Conservation (phyloP, 306 rosid species). For the Castanea mollissima region DNA sequence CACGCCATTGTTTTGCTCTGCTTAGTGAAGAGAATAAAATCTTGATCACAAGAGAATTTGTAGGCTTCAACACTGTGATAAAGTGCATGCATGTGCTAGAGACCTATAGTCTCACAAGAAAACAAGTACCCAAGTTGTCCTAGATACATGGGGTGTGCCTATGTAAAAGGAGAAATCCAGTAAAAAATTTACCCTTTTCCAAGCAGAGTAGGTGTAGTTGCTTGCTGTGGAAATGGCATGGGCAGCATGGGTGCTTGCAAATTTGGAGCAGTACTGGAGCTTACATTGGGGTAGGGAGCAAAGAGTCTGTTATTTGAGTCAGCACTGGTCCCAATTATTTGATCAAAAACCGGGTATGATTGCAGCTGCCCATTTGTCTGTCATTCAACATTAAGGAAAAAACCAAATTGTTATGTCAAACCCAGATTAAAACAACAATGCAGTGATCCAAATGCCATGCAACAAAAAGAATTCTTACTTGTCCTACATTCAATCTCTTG, state of each 20-base stretch:
- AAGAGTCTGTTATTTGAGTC: slow-evolving; percentile 50
- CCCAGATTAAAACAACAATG: neutral
- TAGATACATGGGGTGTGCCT: neutral
- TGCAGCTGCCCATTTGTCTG: slow-evolving; percentile 64
- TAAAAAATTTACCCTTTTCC: slow-evolving; percentile 76
- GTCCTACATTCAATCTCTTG: slow-evolving; percentile 86
- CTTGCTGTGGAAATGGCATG: slow-evolving; percentile 53
- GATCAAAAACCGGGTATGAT: slow-evolving; percentile 49
- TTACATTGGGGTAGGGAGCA: slow-evolving; percentile 40
- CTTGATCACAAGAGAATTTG: neutral
- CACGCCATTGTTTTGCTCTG: slow-evolving; percentile 98
- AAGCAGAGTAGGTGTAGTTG: slow-evolving; percentile 54
- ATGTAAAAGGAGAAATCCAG: slow-evolving; percentile 17
- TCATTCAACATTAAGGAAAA: slow-evolving; percentile 12
- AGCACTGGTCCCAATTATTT: slow-evolving; percentile 41
- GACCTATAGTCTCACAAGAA: slow-evolving; percentile 12
- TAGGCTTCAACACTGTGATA: neutral
- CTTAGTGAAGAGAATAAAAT: slow-evolving; percentile 22
- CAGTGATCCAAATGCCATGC: slow-evolving; percentile 2
- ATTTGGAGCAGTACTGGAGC: slow-evolving; percentile 42
- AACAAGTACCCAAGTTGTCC: neutral
- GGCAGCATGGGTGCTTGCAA: slow-evolving; percentile 39
- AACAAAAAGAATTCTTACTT: slow-evolving; percentile 48
- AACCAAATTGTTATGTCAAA: slow-evolving; percentile 2
- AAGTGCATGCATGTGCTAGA: neutral